A percentile compares a stretch with the other conserved stretches of the same genome.
phyloP scores from a whole-genome alignment of 306 rosid species.

The Glycine latifolia region DNA sequence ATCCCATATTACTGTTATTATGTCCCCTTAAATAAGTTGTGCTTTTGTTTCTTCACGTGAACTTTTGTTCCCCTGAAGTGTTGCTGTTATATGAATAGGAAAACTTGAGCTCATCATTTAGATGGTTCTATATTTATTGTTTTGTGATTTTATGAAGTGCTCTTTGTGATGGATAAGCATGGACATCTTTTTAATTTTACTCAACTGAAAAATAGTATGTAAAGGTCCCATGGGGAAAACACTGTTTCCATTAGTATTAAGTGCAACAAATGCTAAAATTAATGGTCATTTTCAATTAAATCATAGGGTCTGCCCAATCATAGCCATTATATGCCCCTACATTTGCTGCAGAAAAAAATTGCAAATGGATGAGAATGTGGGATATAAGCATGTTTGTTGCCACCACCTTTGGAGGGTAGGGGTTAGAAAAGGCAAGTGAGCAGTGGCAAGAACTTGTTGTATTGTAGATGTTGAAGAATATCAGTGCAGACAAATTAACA shows the following conservation, averaged over 20 bases:
- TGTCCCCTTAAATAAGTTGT: background rate
- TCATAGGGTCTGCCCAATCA: background rate
- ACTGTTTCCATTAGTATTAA: conserved; percentile 3
- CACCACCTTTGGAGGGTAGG: background rate
- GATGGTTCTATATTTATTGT: background rate
- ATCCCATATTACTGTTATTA: background rate
- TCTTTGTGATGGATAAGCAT: conserved; percentile 10
- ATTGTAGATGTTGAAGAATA: background rate
- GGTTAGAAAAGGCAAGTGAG: background rate
- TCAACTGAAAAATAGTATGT: background rate
- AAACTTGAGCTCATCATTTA: conserved; percentile 19
- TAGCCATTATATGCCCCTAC: background rate
- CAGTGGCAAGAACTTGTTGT: conserved; percentile 8
- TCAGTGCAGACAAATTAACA: conserved; percentile 2
- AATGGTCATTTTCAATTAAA: background rate
- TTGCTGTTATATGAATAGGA: conserved; percentile 26
- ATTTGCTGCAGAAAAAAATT: background rate
- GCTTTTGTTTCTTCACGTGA: background rate
- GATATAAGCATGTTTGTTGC: background rate
- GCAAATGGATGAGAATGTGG: conserved; percentile 15
- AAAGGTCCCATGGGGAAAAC: background rate
- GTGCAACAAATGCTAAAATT: background rate
- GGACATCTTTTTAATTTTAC: background rate
- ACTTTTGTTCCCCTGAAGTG: background rate
- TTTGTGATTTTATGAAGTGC: conserved; percentile 27